These are phyloP conservation scores for Yarrowia sp. DNA, from an alignment of 805 yeast species.

Conservation along the genomic window DNA sequence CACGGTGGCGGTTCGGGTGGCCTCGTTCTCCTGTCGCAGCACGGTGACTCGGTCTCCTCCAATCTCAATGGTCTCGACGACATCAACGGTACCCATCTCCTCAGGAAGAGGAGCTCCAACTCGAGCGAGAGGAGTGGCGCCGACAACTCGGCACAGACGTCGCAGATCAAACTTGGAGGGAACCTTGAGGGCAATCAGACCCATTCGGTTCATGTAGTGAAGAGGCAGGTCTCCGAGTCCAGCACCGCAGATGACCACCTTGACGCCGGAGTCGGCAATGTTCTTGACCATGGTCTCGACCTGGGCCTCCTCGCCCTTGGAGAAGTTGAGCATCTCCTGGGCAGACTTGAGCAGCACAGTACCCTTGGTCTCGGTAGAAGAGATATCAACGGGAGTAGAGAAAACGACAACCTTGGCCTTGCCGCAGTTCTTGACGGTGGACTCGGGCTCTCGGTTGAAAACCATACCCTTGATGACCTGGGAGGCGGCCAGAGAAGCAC, in stretches of 20 bases:
- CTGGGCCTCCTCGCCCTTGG: slow-evolving; percentile 94
- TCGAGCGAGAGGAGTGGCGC: slow-evolving; percentile 93
- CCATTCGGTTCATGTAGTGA: slow-evolving; percentile 86
- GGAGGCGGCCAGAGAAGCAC: slow-evolving; percentile 69
- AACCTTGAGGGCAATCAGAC: slow-evolving; percentile 79
- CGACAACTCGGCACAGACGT: slow-evolving; percentile 92
- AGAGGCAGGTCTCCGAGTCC: slow-evolving; percentile 89
- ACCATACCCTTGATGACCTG: slow-evolving; percentile 95
- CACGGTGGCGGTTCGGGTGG: slow-evolving; percentile 85
- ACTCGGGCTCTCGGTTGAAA: slow-evolving; percentile 96
- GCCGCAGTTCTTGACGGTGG: slow-evolving; percentile 64
- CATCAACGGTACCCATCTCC: slow-evolving; percentile 83
- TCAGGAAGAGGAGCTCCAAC: slow-evolving; percentile 94
- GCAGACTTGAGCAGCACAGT: slow-evolving; percentile 95
- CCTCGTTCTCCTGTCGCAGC: slow-evolving; percentile 66
- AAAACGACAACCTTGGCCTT: slow-evolving; percentile 85
- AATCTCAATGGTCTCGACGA: slow-evolving; percentile 86
- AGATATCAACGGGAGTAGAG: slow-evolving; percentile 91
- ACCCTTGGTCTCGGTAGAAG: slow-evolving; percentile 97
- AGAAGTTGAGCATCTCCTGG: slow-evolving; percentile 91
- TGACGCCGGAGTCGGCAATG: slow-evolving; percentile 77
- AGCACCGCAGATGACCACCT: slow-evolving; percentile 91
- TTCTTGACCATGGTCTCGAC: slow-evolving; percentile 81
- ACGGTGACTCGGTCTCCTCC: slow-evolving; percentile 97
- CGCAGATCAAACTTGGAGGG: slow-evolving; percentile 93